Conservation (phyloP, 805 yeast species). For the Myxozyma lipomycoides region DNA sequence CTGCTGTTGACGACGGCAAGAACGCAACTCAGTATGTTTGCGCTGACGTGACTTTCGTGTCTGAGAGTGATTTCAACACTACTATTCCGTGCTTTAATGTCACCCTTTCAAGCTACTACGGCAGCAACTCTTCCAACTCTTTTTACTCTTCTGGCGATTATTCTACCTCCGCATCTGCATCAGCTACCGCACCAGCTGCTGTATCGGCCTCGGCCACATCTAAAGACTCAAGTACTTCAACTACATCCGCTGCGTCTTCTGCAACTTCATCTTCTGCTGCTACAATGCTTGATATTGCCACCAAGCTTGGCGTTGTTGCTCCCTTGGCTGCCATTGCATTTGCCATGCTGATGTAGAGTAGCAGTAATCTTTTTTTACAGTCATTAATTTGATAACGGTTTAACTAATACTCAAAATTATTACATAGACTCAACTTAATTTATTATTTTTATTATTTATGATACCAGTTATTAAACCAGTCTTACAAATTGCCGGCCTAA, state of each 20-base stretch:
- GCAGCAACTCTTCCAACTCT: not conserved
- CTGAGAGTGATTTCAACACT: conserved; percentile 9
- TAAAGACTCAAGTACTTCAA: not conserved
- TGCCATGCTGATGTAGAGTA: too few species aligned
- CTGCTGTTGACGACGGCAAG: conserved; percentile 40
- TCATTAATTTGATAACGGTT: too few species aligned
- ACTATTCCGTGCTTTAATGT: conserved; percentile 28
- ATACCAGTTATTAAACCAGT: not conserved
- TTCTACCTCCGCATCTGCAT: not conserved
- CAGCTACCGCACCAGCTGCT: not conserved
- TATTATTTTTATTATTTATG: not conserved
- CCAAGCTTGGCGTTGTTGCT: not conserved
- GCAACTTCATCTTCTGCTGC: not conserved
- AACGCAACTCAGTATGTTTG: conserved; percentile 47
- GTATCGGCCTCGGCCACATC: not conserved
- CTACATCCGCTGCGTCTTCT: not conserved
- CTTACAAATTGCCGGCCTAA: not conserved
- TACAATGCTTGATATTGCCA: conserved; percentile 19
- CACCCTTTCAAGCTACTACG: conserved; percentile 15
- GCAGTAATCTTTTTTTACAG: too few species aligned
- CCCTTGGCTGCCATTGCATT: not conserved
- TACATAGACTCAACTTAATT: not conserved
- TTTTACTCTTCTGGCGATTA: not conserved
- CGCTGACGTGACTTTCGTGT: conserved; percentile 45
- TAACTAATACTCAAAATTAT: not conserved